These are phyloP conservation scores for Lecanicillium sp. DNA, from an alignment of 2,329 filamentous ascomycete species.

Conservation along the genomic window DNA sequence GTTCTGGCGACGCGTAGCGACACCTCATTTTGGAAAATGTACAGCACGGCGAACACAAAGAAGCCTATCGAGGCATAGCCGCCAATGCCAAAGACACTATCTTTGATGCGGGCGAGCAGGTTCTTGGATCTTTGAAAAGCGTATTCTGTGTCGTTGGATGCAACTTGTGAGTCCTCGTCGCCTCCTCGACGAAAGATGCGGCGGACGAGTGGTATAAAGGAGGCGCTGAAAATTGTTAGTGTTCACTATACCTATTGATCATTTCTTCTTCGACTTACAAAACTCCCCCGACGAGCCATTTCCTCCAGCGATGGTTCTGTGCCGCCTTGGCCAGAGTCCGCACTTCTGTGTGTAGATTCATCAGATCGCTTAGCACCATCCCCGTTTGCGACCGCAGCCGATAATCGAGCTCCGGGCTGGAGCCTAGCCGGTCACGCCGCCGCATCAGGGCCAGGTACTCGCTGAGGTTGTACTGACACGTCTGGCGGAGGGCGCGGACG, in stretches of 20 bases:
- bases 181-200: slow-evolving; percentile 42
- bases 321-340: slow-evolving; percentile 36
- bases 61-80: slow-evolving; percentile 44
- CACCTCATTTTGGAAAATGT: slow-evolving; percentile 55
- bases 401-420: slow-evolving; percentile 33
- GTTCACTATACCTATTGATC: background rate
- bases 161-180: slow-evolving; percentile 29
- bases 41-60: slow-evolving; percentile 51
- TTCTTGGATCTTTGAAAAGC: slow-evolving; percentile 47
- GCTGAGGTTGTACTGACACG: slow-evolving; percentile 30
- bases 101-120: slow-evolving; percentile 44
- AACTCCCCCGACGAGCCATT: slow-evolving; percentile 45
- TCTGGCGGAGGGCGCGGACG: slow-evolving; percentile 28
- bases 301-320: slow-evolving; percentile 46
- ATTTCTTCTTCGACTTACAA: slow-evolving; percentile 35
- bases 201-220: slow-evolving; percentile 47
- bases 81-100: slow-evolving; percentile 37
- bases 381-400: slow-evolving; percentile 38
- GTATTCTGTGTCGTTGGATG: slow-evolving; percentile 51
- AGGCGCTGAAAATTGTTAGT: slow-evolving; percentile 32
- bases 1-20: slow-evolving; percentile 49
- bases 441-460: slow-evolving; percentile 30
- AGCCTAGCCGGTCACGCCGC: slow-evolving; percentile 24
- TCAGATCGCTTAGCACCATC: slow-evolving; percentile 39
- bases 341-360: slow-evolving; percentile 38